Base-by-base conservation (phyloP, 768 basidiomycete genomes). In the Agrocybe chaxingu region DNA sequence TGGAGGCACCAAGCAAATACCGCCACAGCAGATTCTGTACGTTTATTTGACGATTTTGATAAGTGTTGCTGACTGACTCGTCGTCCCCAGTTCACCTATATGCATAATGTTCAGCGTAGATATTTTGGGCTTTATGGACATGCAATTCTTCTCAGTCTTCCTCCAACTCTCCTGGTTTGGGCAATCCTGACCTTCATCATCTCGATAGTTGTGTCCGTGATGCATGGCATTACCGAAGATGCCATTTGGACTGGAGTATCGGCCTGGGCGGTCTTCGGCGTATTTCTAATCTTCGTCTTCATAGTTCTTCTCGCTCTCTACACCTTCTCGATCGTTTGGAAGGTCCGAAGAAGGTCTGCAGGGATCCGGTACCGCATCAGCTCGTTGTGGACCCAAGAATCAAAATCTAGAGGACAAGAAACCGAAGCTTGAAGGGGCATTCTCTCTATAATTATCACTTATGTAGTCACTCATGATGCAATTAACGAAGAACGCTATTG, bases 151-250 rank as follows among this genome's bases (percentile, higher is more conserved):
- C 70, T 80, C 18, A 78, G 76, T 55, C 69, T 80, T 37, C 79
- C 80, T 2, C 72, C 76, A 7, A 75, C 78, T 16, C 68, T 80
- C n/a, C 71, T 81, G 7, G 73, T 81, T 2, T 81, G 80, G 79
- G 73, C 79, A 8, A 74, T 80, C 42, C 59, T 79, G 18, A 62
- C 71, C 0, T 81, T 82, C 59, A 70, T 74, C 0, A 56, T 71
- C 1, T 72, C 78, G 0, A 66, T 78, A 31, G 62, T 81, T 6
- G 71, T 72, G 10, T 80, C 74, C 52, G 68, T 72, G 12, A 56
- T 74, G 47, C 69, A 78, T 58, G 69, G 63, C 19, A 54, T 70
- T 10, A 56, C 59, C 1, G 53, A 52, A 16, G 53, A 47, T 5
- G 58, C 58, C 29, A 41, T 58, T 2, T 55, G 60, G 36, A 58